phyloP scores from a whole-genome alignment of 208 protist genomes.

The Leishmania amazonensis region DNA sequence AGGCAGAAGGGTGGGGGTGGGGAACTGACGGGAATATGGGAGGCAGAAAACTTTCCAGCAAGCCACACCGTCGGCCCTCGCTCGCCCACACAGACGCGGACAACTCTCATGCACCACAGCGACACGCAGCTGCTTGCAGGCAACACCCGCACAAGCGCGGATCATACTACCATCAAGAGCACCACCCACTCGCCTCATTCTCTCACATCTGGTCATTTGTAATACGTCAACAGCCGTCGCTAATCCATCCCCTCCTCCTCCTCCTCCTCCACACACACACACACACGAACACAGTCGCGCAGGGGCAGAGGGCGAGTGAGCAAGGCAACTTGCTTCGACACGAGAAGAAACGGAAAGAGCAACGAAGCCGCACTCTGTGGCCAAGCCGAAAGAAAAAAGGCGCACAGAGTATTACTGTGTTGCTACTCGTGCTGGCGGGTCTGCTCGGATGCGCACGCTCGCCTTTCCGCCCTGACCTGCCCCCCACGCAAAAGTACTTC shows the following conservation, averaged over 20 bases:
- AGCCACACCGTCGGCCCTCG: not conserved
- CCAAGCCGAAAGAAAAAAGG: not conserved
- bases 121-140: not conserved
- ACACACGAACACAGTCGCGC: not conserved
- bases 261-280: not conserved
- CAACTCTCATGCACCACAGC: not conserved
- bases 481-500: not conserved
- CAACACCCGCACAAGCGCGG: not conserved
- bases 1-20: not conserved
- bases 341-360: not conserved
- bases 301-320: not conserved
- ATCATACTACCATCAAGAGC: not conserved
- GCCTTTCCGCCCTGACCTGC: not conserved
- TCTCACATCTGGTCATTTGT: constrained; percentile 1
- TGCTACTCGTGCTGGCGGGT: not conserved
- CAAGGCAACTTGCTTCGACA: not conserved
- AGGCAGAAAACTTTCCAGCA: not conserved
- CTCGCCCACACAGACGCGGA: not conserved
- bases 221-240: constrained; percentile 19
- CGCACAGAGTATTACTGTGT: not conserved
- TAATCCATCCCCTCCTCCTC: not conserved
- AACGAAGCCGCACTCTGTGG: not conserved
- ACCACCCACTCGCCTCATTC: not conserved
- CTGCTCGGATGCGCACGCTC: not conserved
- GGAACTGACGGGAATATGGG: not conserved